Base-by-base conservation (phyloP, 768 basidiomycete genomes). In the Daedaleopsis nitida region DNA sequence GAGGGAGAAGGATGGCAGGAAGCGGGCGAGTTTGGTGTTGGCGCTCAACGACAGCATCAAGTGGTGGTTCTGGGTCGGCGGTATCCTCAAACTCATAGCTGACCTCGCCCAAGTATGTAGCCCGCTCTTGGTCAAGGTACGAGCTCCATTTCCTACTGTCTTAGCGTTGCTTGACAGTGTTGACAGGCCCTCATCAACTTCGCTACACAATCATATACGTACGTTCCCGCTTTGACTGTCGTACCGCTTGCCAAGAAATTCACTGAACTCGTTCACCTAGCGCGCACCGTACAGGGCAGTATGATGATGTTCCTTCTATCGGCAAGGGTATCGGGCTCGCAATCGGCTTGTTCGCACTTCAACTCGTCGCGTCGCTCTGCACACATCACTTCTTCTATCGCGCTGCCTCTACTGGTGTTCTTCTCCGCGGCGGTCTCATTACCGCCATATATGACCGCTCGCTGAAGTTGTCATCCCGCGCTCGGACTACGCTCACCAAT, bases 341-440 rank as follows among this genome's bases (percentile, higher is more conserved):
- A 0, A 81, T 96, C 64, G 83, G 73, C 24, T 81, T 98, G 1
- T 77, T 95, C 58, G 71, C 75, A 19, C 78, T 97, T 66, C 89
- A 93, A 68, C 54, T 92, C 37, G 69, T 87, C 38, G 71, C 86
- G 0, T 90, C 89, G 0, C 67, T 93, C 56, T 84, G 84, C 65
- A 81, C 83, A 9, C 86, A 96, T 61, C 92, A 94, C 67, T 95
- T 91, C 75, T 94, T 94, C 80, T 92, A 93, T 70, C 83, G 90
- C 10, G 78, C 80, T 39, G 81, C 84, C 32, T 84, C 86, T 0
- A 83, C 86, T 12, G 95, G 96, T 24, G 92, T 96, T 3, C 81
- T 94, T 16, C 69, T 91, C 14, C 86, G 95, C 37, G 88, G 88
- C 10, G 94, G 93, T 1, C 81, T 97, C 48, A 96, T 97, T 66